phyloP scores from a whole-genome alignment of 2,329 filamentous ascomycete genomes.

The Aspergillus texensis region DNA sequence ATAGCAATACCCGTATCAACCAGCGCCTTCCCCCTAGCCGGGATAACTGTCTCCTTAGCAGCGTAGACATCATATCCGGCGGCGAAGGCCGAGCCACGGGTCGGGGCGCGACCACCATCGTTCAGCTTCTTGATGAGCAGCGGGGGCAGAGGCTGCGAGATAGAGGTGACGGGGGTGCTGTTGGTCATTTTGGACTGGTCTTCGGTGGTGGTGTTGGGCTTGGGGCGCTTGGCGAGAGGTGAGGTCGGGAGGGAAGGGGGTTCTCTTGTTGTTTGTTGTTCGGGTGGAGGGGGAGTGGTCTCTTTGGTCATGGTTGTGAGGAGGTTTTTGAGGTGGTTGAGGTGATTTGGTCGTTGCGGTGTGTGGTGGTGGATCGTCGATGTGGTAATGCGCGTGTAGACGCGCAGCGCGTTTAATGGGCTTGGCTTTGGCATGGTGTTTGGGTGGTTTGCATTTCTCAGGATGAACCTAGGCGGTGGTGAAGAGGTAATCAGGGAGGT shows the following conservation, averaged over 20 bases:
- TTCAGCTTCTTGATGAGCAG: slow-evolving; percentile 89
- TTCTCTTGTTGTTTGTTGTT: slow-evolving; percentile 38
- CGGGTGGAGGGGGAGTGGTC: slow-evolving; percentile 32
- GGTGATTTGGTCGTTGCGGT: not conserved
- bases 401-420: slow-evolving; percentile 26
- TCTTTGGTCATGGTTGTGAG: slow-evolving; percentile 47
- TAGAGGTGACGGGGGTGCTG: slow-evolving; percentile 33
- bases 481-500: not conserved
- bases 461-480: not conserved
- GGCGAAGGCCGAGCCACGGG: slow-evolving; percentile 82
- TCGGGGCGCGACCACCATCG: slow-evolving; percentile 76
- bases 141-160: slow-evolving; percentile 54
- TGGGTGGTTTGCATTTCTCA: slow-evolving; percentile 12
- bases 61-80: slow-evolving; percentile 94
- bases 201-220: slow-evolving; percentile 51
- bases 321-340: slow-evolving; percentile 7
- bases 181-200: slow-evolving; percentile 30
- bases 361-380: not conserved
- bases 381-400: slow-evolving; percentile 22
- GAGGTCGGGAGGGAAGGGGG: slow-evolving; percentile 67
- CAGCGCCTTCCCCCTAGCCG: slow-evolving; percentile 78
- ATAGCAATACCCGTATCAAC: slow-evolving; percentile 92
- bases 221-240: slow-evolving; percentile 79
- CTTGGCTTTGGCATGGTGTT: slow-evolving; percentile 17
- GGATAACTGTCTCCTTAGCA: slow-evolving; percentile 72